phyloP scores from a whole-genome alignment of 768 basidiomycete genomes.

The Lepiota venenata region DNA sequence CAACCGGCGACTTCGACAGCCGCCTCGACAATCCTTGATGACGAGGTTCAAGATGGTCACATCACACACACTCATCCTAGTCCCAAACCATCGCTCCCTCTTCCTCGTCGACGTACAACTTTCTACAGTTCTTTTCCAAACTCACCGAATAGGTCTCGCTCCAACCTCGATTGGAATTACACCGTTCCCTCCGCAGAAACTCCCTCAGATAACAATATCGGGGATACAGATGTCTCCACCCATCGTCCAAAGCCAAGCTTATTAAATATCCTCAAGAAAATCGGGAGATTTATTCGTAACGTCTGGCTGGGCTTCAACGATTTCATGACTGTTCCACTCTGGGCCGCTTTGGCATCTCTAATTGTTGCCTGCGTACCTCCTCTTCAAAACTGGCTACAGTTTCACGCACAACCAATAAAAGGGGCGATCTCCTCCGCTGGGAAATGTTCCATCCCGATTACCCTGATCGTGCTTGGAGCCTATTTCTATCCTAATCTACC shows the following conservation, averaged over 20 bases:
- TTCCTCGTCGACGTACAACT: slow-evolving; percentile 28
- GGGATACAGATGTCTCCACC: slow-evolving; percentile 16
- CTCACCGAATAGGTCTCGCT: slow-evolving; percentile 40
- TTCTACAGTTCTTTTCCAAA: slow-evolving; percentile 70
- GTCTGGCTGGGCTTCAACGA: slow-evolving; percentile 45
- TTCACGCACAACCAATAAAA: slow-evolving; percentile 61
- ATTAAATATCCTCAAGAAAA: slow-evolving; percentile 16
- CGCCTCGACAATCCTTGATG: slow-evolving; percentile 8
- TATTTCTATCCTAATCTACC: slow-evolving; percentile 68
- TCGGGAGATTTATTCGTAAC: slow-evolving; percentile 21
- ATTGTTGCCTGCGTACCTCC: slow-evolving; percentile 75
- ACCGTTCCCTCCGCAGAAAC: slow-evolving; percentile 13
- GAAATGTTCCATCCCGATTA: slow-evolving; percentile 82
- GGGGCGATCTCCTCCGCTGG: slow-evolving; percentile 67
- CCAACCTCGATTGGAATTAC: slow-evolving; percentile 28
- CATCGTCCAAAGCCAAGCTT: neutral
- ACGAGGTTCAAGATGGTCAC: slow-evolving; percentile 4
- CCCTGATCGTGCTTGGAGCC: slow-evolving; percentile 87
- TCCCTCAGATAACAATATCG: slow-evolving; percentile 22
- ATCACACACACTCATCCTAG: slow-evolving; percentile 4
- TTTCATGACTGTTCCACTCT: slow-evolving; percentile 89
- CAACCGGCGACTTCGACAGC: slow-evolving; percentile 13
- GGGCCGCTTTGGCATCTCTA: slow-evolving; percentile 73
- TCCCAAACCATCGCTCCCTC: neutral
- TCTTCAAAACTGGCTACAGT: slow-evolving; percentile 67